phyloP scores from a whole-genome alignment of 2,329 filamentous ascomycete species.

The Botrytis tulipae region DNA sequence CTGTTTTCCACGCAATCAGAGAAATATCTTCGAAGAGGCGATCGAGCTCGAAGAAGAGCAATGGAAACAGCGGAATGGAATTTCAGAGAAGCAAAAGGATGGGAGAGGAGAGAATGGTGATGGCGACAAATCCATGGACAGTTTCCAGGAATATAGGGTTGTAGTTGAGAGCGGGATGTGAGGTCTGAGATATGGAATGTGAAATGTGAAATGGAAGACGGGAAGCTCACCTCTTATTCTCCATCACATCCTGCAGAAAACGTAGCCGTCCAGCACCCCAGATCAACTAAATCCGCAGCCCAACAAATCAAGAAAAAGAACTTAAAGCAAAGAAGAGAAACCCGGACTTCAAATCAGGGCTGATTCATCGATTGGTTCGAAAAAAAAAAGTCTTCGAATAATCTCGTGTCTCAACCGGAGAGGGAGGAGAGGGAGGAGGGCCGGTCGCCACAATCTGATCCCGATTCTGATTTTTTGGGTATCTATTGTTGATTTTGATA shows the following conservation, averaged over 20 bases:
- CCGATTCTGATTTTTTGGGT: neutral
- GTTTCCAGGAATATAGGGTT: constrained; percentile 34
- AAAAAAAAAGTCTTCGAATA: neutral
- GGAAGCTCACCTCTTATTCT: neutral
- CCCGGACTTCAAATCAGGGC: neutral
- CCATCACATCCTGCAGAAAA: neutral
- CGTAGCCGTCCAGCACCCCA: neutral
- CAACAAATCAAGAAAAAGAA: neutral
- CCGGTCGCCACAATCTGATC: neutral
- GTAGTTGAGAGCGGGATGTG: constrained; percentile 35
- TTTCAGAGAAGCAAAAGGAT: neutral
- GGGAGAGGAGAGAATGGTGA: neutral
- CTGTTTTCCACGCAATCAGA: constrained; percentile 69
- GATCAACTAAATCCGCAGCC: neutral
- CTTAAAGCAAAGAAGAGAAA: neutral
- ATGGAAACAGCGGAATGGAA: constrained; percentile 27
- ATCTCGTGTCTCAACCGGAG: neutral
- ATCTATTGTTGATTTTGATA: neutral
- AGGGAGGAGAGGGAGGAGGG: neutral
- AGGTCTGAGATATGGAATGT: neutral
- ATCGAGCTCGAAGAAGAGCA: constrained; percentile 60
- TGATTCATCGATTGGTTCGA: neutral
- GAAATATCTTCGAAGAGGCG: constrained; percentile 66
- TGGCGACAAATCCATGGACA: constrained; percentile 16
- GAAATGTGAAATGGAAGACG: neutral